phyloP scores from a whole-genome alignment of 2,329 filamentous ascomycete genomes.

The Fusarium nodosum region DNA sequence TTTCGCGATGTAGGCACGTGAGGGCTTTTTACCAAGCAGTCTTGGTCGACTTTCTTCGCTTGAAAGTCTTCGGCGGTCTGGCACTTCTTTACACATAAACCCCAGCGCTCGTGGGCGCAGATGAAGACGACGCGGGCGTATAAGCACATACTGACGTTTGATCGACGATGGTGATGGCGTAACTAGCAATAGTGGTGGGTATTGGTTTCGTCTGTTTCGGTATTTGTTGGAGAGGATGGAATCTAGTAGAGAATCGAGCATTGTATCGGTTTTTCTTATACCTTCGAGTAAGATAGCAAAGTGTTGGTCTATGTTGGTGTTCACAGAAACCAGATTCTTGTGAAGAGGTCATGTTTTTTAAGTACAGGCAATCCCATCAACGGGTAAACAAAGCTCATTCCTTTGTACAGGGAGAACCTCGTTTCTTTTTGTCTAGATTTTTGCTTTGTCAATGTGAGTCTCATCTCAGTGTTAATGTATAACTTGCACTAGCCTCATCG shows the following conservation, averaged over 20 bases:
- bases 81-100: slow-evolving; percentile 46
- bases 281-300: neutral
- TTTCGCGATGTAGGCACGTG: slow-evolving; percentile 45
- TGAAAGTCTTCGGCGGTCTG: slow-evolving; percentile 31
- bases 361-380: slow-evolving; percentile 16
- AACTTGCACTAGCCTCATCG: slow-evolving; percentile 1
- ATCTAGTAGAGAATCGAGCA: neutral
- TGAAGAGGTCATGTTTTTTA: slow-evolving; percentile 6
- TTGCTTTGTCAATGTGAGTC: neutral
- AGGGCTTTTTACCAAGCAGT: slow-evolving; percentile 41
- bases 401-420: neutral
- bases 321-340: slow-evolving; percentile 4
- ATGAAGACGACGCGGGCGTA: slow-evolving; percentile 47
- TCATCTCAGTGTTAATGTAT: neutral
- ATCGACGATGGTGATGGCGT: neutral
- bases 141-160: slow-evolving; percentile 47
- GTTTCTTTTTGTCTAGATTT: neutral
- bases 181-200: neutral
- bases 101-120: slow-evolving; percentile 50
- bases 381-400: neutral
- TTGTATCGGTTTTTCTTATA: slow-evolving; percentile 21
- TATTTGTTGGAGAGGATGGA: neutral
- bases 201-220: neutral
- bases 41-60: slow-evolving; percentile 8
- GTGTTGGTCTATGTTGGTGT: neutral